Conservation (phyloP, 2,329 filamentous ascomycete species). For the Reticulascus tulasneorum region DNA sequence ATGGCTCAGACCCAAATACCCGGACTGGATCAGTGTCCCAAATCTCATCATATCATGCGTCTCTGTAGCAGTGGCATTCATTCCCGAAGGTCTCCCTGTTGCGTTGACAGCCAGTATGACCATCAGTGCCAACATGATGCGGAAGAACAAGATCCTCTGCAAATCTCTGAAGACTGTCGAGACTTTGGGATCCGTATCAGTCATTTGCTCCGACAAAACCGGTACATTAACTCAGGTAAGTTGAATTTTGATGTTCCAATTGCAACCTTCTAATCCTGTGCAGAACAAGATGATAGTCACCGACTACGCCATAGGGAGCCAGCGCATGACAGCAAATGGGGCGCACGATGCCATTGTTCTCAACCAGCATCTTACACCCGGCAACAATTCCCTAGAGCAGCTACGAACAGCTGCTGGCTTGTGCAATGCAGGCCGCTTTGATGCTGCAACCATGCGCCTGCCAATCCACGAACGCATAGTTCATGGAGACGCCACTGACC, state of each 20-base stretch:
- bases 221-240: slow-evolving; percentile 60
- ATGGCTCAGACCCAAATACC: slow-evolving; percentile 65
- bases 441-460: slow-evolving; percentile 56
- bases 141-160: slow-evolving; percentile 72
- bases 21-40: slow-evolving; percentile 68
- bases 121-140: slow-evolving; percentile 74
- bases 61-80: slow-evolving; percentile 69
- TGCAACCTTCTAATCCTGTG: neutral
- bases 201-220: slow-evolving; percentile 76
- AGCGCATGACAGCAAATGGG: slow-evolving; percentile 46
- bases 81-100: slow-evolving; percentile 70
- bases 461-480: slow-evolving; percentile 61
- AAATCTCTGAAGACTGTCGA: slow-evolving; percentile 77
- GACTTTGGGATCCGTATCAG: slow-evolving; percentile 67
- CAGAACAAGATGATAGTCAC: slow-evolving; percentile 71
- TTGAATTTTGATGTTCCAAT: slow-evolving; percentile 1
- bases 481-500: slow-evolving; percentile 73
- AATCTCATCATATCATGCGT: slow-evolving; percentile 71
- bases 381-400: slow-evolving; percentile 47
- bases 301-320: slow-evolving; percentile 56
- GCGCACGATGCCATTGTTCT: slow-evolving; percentile 37
- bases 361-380: slow-evolving; percentile 18
- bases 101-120: slow-evolving; percentile 68
- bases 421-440: slow-evolving; percentile 74
- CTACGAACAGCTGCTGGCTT: slow-evolving; percentile 60